Base-by-base conservation (phyloP, 169 alveolate species). In the Plasmodium cynomolgi region DNA sequence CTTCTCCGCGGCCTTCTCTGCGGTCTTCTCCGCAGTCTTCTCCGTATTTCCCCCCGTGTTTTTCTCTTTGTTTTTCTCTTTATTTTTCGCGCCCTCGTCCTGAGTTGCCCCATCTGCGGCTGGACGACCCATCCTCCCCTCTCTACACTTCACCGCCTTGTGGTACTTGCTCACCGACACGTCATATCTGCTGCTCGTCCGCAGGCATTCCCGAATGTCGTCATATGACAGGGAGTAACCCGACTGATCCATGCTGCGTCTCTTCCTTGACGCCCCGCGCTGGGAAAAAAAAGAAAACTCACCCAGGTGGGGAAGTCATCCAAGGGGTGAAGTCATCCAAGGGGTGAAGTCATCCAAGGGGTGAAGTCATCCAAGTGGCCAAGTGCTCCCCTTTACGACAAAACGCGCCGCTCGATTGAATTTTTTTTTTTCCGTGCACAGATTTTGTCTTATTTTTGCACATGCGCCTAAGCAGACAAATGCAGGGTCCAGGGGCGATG, bases 121-220 rank as follows among this genome's bases (percentile, higher is more conserved):
- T 0, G 41, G 20, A 58, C 5, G 34, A 1, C 26, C 81, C 72
- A 37, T 26, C 29, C 47, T 54, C 31, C 31, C 80, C 41, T 82
- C 91, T 82, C 91, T 54, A 82, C 41, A 29, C 71, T 82, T 82
- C 39, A 82, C n/a, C 37, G 71, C 37, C 23, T 82, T 47, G 26
- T 82, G 91, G n/a, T 82, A 82, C 29, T 82, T 33, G 37, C 91
- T 77, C 44, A 82, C 13, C 9, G 80, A 3, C 39, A 82, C 9
- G 8, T 56, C 80, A 82, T 54, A 82, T 3, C 81, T 82, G 31
- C 26, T 26, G 39, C 44, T 56, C 39, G 34, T 82, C 20, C 20
- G 26, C 29, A 82, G 20, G 23, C 34, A 82, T 29, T 82, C 54
- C 9, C 50, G 37, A 56, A 82, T 82, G 71, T 8, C 11, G 1